Conservation (phyloP, 2,329 filamentous ascomycete species). For the Zalaria obscura region DNA sequence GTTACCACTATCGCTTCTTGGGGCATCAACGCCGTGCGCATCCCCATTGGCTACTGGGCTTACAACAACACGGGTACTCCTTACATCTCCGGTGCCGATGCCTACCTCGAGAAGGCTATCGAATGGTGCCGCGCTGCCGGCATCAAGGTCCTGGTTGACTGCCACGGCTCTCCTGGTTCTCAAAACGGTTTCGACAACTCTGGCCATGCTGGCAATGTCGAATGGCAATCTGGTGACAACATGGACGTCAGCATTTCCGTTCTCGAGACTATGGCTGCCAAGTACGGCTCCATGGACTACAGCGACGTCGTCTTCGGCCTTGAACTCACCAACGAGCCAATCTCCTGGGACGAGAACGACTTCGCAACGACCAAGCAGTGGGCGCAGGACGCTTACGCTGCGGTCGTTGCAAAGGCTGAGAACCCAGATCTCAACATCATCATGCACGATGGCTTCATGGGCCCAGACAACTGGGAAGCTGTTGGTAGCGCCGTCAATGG, state of each 20-base stretch:
- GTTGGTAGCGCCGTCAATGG: constrained; percentile 12
- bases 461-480: constrained; percentile 16
- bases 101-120: constrained; percentile 26
- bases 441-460: constrained; percentile 25
- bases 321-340: constrained; percentile 31
- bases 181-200: constrained; percentile 10
- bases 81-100: constrained; percentile 32
- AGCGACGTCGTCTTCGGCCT: constrained; percentile 28
- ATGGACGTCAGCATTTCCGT: constrained; percentile 21
- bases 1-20: constrained; percentile 25
- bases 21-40: constrained; percentile 30
- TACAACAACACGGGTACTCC: constrained; percentile 28
- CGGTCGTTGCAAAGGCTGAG: constrained; percentile 15
- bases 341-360: constrained; percentile 20
- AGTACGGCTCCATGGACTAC: constrained; percentile 23
- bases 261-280: constrained; percentile 23
- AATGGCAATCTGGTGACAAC: constrained; percentile 9
- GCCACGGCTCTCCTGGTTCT: constrained; percentile 76
- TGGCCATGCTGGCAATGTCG: constrained; percentile 6
- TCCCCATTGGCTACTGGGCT: constrained; percentile 41
- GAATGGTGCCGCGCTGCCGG: constrained; percentile 14
- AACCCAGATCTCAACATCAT: constrained; percentile 22
- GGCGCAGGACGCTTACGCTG: constrained; percentile 19
- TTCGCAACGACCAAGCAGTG: constrained; percentile 20
- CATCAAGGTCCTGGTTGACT: constrained; percentile 35